These are phyloP conservation scores for Dalbergia cultrata DNA, from an alignment of 306 rosid species.

Conservation along the genomic window DNA sequence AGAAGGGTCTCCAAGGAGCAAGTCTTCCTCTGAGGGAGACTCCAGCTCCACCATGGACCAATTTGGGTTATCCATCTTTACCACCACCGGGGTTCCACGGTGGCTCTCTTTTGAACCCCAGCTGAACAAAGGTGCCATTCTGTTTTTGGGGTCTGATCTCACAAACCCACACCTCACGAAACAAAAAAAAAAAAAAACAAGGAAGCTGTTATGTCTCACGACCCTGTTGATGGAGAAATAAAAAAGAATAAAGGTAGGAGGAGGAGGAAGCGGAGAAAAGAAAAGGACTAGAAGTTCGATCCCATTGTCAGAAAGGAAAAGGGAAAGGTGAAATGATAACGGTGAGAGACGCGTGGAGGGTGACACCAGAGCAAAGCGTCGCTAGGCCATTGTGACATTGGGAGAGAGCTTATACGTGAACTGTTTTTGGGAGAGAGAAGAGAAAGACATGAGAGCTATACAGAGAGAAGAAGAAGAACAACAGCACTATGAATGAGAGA, in stretches of 20 bases:
- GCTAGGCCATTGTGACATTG: conserved; percentile 67
- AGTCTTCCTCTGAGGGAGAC: conserved; percentile 79
- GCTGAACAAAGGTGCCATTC: conserved; percentile 77
- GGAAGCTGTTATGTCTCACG: not conserved
- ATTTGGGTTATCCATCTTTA: conserved; percentile 96
- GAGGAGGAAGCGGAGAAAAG: not conserved
- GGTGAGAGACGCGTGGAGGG: conserved; percentile 66
- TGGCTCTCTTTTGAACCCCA: conserved; percentile 83
- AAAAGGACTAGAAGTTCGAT: conserved; percentile 50
- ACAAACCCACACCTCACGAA: conserved; percentile 26
- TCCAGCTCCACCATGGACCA: conserved; percentile 97
- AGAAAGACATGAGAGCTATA: not conserved
- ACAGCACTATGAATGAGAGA: conserved; percentile 26
- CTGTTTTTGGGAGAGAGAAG: not conserved
- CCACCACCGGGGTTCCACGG: conserved; percentile 94
- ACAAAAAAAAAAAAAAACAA: not conserved
- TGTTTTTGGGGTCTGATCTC: conserved; percentile 48
- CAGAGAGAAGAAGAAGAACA: not conserved
- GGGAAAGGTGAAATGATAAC: conserved; percentile 16
- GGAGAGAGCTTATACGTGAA: conserved; percentile 48
- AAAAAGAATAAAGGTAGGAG: conserved; percentile 2
- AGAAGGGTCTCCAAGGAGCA: conserved; percentile 58
- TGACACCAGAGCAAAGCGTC: conserved; percentile 57
- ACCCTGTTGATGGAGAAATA: not conserved
- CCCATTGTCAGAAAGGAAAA: conserved; percentile 66